These are phyloP conservation scores for Fraxinus floribunda DNA, from an alignment of 305 asterid genomes.

Conservation along the genomic window DNA sequence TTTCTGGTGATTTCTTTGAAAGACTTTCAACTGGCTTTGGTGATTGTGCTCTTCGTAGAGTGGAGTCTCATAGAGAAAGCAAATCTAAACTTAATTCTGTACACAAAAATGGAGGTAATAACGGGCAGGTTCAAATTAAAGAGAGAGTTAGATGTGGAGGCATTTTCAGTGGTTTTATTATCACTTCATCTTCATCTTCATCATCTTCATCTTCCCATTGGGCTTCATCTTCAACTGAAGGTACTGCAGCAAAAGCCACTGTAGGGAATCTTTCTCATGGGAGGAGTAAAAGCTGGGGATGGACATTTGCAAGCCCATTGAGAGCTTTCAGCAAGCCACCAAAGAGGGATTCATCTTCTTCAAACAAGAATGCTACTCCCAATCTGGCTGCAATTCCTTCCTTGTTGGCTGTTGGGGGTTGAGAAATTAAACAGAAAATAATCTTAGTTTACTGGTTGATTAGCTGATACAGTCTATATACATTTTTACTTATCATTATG, in stretches of 20 bases:
- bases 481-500: conserved; percentile 25
- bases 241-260: conserved; percentile 12
- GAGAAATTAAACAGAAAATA: conserved; percentile 4
- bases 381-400: conserved; percentile 52
- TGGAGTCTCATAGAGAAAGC: conserved; percentile 66
- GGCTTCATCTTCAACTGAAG: conserved; percentile 28
- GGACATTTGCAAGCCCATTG: conserved; percentile 64
- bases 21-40: conserved; percentile 67
- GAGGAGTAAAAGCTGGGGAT: conserved; percentile 58
- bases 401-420: conserved; percentile 52
- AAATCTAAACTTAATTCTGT: conserved; percentile 20
- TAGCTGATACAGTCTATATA: conserved; percentile 22
- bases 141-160: conserved; percentile 59
- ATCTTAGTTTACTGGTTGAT: conserved; percentile 19
- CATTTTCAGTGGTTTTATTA: conserved; percentile 9
- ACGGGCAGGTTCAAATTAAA: conserved; percentile 35
- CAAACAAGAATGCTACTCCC: conserved; percentile 33
- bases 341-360: conserved; percentile 31
- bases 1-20: conserved; percentile 66
- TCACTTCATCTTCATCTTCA: conserved; percentile 23
- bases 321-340: conserved; percentile 51
- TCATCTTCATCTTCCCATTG: conserved; percentile 30
- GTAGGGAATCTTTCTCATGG: conserved; percentile 33
- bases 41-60: conserved; percentile 63
- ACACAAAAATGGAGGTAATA: conserved; percentile 21